Evolutionary conservation across 148 eudicot species (phyloP).

Genomic region (Silene uniflora): DNA sequence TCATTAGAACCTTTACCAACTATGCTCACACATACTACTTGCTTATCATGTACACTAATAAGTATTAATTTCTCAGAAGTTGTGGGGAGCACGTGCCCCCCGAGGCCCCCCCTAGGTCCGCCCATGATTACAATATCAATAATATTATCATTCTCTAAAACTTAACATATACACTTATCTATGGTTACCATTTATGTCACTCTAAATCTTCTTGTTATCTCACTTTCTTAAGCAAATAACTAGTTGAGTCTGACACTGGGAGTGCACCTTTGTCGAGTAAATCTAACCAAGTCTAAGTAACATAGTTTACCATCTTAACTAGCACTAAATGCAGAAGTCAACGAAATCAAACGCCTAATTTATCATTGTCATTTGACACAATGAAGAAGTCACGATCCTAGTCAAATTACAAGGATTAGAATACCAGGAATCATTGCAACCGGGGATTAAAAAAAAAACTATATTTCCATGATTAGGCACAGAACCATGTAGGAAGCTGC

Average conservation of each 20-base stretch:
- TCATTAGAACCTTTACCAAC: no score
- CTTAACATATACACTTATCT: no score
- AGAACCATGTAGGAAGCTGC: constrained; percentile 8
- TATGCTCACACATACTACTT: no score
- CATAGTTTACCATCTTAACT: background rate
- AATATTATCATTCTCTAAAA: no score
- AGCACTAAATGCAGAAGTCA: background rate
- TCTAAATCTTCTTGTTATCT: background rate
- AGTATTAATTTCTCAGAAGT: no score
- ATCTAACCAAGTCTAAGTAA: background rate
- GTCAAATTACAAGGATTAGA: background rate
- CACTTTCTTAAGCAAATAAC: no score
- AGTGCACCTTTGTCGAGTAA: background rate
- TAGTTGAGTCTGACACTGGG: background rate
- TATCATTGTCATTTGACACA: background rate
- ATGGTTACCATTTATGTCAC: background rate
- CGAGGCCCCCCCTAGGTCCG: no score
- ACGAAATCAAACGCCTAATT: background rate
- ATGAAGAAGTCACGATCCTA: background rate
- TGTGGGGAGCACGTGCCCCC: no score
- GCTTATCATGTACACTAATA: no score
- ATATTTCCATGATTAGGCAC: constrained; percentile 1
- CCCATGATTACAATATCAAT: no score
- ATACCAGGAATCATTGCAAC: background rate
- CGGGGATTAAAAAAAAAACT: background rate